A percentile compares a stretch with the other conserved stretches of the same genome.
Evolutionary conservation across 1,284 basidiomycete species (phyloP).

Genomic region (Anthracocystis walkeri): DNA sequence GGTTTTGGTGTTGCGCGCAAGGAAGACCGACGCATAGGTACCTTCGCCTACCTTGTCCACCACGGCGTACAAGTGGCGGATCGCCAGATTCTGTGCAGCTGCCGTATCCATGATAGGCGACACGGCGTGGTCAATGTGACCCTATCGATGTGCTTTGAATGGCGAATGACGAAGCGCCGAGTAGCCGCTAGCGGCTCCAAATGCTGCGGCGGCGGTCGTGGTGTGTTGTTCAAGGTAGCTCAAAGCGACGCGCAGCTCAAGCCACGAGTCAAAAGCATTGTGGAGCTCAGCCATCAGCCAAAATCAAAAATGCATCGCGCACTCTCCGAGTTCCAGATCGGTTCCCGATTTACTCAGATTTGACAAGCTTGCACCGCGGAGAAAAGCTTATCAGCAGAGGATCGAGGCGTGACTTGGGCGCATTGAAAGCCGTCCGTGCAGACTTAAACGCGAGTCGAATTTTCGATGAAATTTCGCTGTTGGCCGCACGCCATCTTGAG

Average conservation of each 20-base stretch:
- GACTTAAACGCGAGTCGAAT: too few species aligned
- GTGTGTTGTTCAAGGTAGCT: background rate
- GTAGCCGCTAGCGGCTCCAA: slow-evolving; percentile 7
- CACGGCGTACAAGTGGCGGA: slow-evolving; percentile 56
- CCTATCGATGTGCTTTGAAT: background rate
- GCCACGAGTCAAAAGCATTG: too few species aligned
- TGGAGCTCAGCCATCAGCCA: slow-evolving; percentile 7
- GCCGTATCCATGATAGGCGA: slow-evolving; percentile 61
- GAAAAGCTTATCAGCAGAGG: too few species aligned
- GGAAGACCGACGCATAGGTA: slow-evolving; percentile 92
- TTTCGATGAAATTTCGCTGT: too few species aligned
- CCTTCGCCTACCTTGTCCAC: slow-evolving; percentile 79
- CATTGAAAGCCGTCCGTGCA: too few species aligned
- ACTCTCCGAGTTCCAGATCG: slow-evolving; percentile 3
- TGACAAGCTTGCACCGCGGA: too few species aligned
- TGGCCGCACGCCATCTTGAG: too few species aligned
- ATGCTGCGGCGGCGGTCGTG: background rate
- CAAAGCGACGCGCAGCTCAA: too few species aligned
- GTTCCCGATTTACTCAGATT: slow-evolving; percentile 1
- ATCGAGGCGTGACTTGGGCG: too few species aligned
- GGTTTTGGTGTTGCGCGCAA: slow-evolving; percentile 75
- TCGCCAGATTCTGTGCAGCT: slow-evolving; percentile 52
- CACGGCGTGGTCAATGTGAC: background rate
- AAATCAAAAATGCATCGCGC: background rate
- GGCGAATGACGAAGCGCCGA: background rate